These are phyloP conservation scores for Pseudozyma thailandica DNA, from an alignment of 1,284 basidiomycete species.

Conservation along the genomic window DNA sequence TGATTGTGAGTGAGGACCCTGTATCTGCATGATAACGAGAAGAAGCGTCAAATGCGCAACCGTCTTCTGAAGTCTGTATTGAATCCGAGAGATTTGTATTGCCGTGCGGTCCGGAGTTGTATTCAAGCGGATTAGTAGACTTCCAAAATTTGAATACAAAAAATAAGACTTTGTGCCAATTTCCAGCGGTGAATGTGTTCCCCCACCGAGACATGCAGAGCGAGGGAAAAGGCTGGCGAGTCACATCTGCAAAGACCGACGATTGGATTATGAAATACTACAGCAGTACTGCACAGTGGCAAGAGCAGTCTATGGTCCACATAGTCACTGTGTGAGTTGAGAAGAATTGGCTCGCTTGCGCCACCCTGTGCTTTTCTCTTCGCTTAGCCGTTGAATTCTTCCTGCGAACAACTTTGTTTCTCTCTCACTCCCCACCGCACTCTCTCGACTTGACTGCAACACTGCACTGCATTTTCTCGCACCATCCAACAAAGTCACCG, in stretches of 20 bases:
- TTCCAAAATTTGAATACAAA: constrained; percentile 1
- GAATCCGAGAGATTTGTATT: too few species aligned
- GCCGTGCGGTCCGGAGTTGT: not conserved
- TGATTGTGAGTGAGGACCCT: not conserved
- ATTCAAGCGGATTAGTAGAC: not conserved
- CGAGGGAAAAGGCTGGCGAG: too few species aligned
- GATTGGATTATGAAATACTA: constrained; percentile 32
- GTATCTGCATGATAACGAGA: constrained; percentile 8
- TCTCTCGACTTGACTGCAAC: too few species aligned
- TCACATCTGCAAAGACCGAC: constrained; percentile 15
- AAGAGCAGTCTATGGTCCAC: too few species aligned
- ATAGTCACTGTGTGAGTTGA: not conserved
- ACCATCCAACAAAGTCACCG: not conserved
- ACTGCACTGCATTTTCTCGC: not conserved
- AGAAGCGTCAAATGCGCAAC: not conserved
- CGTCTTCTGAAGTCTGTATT: not conserved
- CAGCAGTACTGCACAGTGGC: not conserved
- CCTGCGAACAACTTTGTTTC: not conserved
- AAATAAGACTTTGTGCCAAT: constrained; percentile 6
- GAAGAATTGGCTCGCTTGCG: constrained; percentile 11
- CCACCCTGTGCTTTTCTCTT: not conserved
- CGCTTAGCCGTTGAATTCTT: too few species aligned
- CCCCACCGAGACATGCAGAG: too few species aligned
- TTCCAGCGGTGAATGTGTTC: too few species aligned
- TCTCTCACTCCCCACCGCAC: not conserved